A percentile compares a stretch with the other conserved stretches of the same genome.
Conservation (phyloP, 306 rosid species). For the Lablab purpureus region DNA sequence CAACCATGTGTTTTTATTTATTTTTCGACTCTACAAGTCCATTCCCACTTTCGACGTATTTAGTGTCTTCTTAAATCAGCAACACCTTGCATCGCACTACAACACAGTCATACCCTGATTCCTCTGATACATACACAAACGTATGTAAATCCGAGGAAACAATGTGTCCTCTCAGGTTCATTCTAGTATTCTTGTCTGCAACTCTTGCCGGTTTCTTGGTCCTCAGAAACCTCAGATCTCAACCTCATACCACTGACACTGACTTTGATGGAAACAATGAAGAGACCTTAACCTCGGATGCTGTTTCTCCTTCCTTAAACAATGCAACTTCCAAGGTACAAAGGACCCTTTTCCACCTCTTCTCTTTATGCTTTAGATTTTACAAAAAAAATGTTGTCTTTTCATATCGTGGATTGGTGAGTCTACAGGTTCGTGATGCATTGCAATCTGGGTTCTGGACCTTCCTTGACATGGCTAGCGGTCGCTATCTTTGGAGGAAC, state of each 20-base stretch:
- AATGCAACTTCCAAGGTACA: slow-evolving; percentile 35
- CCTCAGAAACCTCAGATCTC: slow-evolving; percentile 78
- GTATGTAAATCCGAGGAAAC: background rate
- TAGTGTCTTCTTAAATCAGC: background rate
- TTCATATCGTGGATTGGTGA: background rate
- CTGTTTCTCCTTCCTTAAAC: slow-evolving; percentile 41
- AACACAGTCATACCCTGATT: background rate
- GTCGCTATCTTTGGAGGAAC: slow-evolving; percentile 91
- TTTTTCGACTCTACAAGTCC: too few species aligned
- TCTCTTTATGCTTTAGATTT: background rate
- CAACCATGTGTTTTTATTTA: background rate
- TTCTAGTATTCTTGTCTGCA: slow-evolving; percentile 87
- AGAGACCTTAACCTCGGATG: background rate
- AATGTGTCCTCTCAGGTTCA: slow-evolving; percentile 90
- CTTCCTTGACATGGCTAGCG: slow-evolving; percentile 82
- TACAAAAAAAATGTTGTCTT: slow-evolving; percentile 5
- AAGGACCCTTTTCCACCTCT: background rate
- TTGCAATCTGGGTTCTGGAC: slow-evolving; percentile 82
- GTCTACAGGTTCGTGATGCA: slow-evolving; percentile 58
- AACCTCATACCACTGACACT: slow-evolving; percentile 26
- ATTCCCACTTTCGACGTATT: background rate
- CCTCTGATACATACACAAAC: background rate
- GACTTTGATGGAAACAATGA: background rate
- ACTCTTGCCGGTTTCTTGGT: slow-evolving; percentile 92
- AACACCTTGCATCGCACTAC: background rate